These are phyloP conservation scores for Botryotinia globosa DNA, from an alignment of 2,329 filamentous ascomycete genomes.

Conservation along the genomic window DNA sequence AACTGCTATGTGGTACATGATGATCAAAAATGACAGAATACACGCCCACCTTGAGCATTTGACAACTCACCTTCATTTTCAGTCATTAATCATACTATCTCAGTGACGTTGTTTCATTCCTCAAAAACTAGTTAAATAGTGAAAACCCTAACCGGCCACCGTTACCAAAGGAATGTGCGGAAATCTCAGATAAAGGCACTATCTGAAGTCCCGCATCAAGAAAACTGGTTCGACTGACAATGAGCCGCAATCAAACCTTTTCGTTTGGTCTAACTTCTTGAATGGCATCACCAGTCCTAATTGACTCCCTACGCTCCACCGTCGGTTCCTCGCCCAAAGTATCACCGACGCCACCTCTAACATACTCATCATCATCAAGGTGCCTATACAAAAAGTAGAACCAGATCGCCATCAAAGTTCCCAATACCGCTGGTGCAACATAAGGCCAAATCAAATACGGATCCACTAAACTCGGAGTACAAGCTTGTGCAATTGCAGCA, in stretches of 20 bases:
- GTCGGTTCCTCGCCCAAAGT: not conserved
- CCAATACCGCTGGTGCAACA: conserved; percentile 57
- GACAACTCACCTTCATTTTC: not conserved
- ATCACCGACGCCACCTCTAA: conserved; percentile 15
- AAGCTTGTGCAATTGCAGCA: conserved; percentile 26
- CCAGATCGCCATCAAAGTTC: conserved; percentile 56
- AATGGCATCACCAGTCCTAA: not conserved
- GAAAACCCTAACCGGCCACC: not conserved
- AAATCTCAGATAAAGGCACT: not conserved
- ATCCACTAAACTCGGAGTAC: conserved; percentile 44
- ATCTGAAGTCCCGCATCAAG: not conserved
- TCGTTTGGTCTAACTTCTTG: not conserved
- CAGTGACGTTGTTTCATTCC: not conserved
- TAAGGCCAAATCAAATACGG: conserved; percentile 72
- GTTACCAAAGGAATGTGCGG: not conserved
- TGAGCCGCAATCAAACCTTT: not conserved
- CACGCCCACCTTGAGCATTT: not conserved
- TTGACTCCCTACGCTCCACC: not conserved
- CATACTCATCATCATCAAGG: conserved; percentile 58
- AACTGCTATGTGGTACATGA: not conserved
- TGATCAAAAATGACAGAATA: not conserved
- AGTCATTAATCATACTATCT: not conserved
- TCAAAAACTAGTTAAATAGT: not conserved
- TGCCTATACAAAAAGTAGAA: conserved; percentile 68
- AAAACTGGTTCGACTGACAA: not conserved